phyloP scores from a whole-genome alignment of 345 rosid species.

The Limnanthes douglasii region DNA sequence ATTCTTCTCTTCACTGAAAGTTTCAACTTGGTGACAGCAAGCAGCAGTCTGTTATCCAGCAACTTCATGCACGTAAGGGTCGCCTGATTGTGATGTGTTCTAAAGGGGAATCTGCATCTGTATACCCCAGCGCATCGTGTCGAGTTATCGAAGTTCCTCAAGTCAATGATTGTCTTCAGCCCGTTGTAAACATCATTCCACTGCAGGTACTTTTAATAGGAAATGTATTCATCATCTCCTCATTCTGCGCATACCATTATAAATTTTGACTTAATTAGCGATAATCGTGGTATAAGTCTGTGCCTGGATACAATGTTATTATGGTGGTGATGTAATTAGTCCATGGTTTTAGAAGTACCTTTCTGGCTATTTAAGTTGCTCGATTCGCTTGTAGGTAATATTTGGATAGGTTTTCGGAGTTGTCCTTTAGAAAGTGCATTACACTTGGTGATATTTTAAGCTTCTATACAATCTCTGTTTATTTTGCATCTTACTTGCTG shows the following conservation, averaged over 20 bases:
- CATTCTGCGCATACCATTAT: neutral
- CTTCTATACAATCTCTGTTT: too few species aligned
- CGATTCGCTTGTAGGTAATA: too few species aligned
- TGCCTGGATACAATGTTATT: too few species aligned
- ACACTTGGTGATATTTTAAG: too few species aligned
- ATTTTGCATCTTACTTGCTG: too few species aligned
- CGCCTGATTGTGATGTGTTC: conserved; percentile 73
- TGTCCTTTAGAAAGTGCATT: too few species aligned
- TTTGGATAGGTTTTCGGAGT: too few species aligned
- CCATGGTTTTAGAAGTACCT: too few species aligned
- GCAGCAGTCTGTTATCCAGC: conserved; percentile 91
- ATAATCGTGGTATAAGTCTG: too few species aligned
- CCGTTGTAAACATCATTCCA: conserved; percentile 70
- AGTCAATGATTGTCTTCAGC: conserved; percentile 93
- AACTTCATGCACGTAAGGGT: conserved; percentile 85
- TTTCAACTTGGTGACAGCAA: conserved; percentile 32
- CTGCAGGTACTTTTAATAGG: conserved; percentile 41
- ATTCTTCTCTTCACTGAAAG: neutral
- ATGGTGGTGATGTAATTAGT: too few species aligned
- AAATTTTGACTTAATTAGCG: neutral
- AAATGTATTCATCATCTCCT: neutral
- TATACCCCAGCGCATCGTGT: conserved; percentile 55
- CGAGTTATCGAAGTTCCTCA: conserved; percentile 76
- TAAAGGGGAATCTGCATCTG: conserved; percentile 70
- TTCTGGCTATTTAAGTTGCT: too few species aligned